Evolutionary conservation across 176 grass and related monocot genomes (phyloP), one percentile per base, ranked within the genome.

Genomic region (Carex kokanica): DNA sequence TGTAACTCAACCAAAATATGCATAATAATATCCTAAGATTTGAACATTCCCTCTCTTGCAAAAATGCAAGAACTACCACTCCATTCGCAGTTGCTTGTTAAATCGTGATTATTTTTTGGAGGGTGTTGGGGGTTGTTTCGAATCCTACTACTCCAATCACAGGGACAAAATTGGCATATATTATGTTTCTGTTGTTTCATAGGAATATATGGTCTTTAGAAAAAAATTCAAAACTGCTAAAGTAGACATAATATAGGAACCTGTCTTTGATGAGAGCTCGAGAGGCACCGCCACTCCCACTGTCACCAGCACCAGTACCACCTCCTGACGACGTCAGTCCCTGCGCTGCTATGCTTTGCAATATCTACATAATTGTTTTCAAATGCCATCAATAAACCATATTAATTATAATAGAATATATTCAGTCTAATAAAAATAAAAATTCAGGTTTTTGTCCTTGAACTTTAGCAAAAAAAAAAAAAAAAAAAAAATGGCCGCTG

Each of bases 241-340:
- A 56, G 49, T 55, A 78, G 49, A 78, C 56, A 32, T 55, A 78
- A 78, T 66, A 52, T 17, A 53, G 24, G 40, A 18, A 95, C 96
- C 96, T 99, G 43, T 95, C 93, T 86, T 95, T 95, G 8, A 99
- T 85, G 78, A 86, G 78, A 78, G 91, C 49, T 86, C 93, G 94
- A 43, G 95, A 95, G 79, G 91, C 89, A 85, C 90, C 90, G 23
- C 90, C 92, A 75, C 91, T 94, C 45, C 87, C 86, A 59, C 88
- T 89, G 11, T 95, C 95, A 82, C 87, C 94, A 78, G 83, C 89
- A 32, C 80, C 83, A 57, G 86, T 80, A 88, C 91, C 83, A 79
- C 91, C 83, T 79, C 91, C 96, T 60, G 96, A 99, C 67, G 88
- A 90, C 72, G 91, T 83, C 88, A 91, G 84, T 66, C 89, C 89